These are phyloP conservation scores for Pelargonium citronellum DNA, from an alignment of 441 rosid genomes.

Conservation along the genomic window DNA sequence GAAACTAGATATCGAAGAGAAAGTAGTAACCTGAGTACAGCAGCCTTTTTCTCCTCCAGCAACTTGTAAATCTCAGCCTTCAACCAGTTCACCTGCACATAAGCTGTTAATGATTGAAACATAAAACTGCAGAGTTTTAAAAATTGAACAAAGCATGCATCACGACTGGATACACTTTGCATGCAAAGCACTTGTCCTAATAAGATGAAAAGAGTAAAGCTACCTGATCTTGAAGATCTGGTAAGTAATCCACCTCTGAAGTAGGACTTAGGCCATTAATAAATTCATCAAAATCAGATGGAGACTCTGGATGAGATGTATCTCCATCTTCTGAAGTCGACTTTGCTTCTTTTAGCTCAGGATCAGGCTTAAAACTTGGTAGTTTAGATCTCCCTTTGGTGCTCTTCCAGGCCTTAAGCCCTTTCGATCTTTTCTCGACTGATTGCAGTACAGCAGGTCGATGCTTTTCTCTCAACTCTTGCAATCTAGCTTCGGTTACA, in stretches of 20 bases:
- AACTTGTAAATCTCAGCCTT: conserved; percentile 62
- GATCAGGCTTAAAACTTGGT: conserved; percentile 55
- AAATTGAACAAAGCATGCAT: conserved; percentile 10
- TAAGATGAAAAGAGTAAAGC: conserved; percentile 19
- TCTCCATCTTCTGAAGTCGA: conserved; percentile 27
- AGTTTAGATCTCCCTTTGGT: conserved; percentile 54
- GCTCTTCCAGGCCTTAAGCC: conserved; percentile 46
- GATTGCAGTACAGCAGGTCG: conserved; percentile 46
- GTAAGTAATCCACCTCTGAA: conserved; percentile 39
- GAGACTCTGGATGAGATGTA: conserved; percentile 24
- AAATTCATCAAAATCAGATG: conserved; percentile 35
- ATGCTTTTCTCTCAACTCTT: conserved; percentile 51
- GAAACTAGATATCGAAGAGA: conserved; percentile 18
- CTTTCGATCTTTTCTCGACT: conserved; percentile 42
- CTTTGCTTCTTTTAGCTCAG: conserved; percentile 30
- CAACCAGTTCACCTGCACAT: conserved; percentile 59
- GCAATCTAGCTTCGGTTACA: conserved; percentile 52
- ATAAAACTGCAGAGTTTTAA: conserved; percentile 24
- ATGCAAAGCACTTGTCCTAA: conserved; percentile 5
- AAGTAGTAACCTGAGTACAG: conserved; percentile 47
- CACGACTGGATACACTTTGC: not conserved
- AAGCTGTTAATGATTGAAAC: conserved; percentile 51
- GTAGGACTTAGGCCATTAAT: conserved; percentile 25
- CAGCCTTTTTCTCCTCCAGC: conserved; percentile 64
- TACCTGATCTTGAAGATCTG: conserved; percentile 73